Conservation (phyloP, 129 eudicot genomes). For the Daucus carota region DH1_v3.0 NC_030382.2:10750501-10751000, state of each 20-base stretch:
- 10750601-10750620: neutral
- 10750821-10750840: neutral
- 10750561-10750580: no score
- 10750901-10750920: neutral
- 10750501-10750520: no score
- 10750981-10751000: neutral
- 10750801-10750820: neutral
- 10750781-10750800: neutral
- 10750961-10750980: neutral
- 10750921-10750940: neutral
- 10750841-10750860: no score
- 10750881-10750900: neutral
- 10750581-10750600: neutral
- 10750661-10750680: neutral
- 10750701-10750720: conserved; percentile 5
- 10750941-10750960: no score
- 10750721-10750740: neutral
- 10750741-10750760: neutral
- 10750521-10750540: no score
- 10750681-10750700: neutral
- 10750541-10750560: no score
- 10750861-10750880: neutral
- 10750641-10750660: neutral
- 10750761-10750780: neutral
- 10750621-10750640: neutral